phyloP scores from a whole-genome alignment of 495 filamentous ascomycete genomes.

The Aspergillus saccharolyticus region DNA sequence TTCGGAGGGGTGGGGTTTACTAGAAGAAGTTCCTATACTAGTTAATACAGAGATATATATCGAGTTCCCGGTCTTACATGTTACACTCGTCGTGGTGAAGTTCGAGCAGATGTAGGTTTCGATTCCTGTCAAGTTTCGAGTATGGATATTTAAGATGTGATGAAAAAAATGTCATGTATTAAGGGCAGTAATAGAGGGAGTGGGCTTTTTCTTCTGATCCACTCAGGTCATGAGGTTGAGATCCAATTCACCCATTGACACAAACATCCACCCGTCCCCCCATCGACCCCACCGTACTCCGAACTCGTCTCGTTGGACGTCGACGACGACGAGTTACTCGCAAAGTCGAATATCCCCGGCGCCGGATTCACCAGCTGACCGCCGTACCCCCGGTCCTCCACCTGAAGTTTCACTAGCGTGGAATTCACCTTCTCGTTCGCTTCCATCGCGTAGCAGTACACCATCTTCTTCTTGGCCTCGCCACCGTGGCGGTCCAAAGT shows the following conservation, averaged over 20 bases:
- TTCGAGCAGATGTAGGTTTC: no score
- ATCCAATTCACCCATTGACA: constrained; percentile 23
- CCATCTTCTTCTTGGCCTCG: constrained; percentile 52
- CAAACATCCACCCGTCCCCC: constrained; percentile 18
- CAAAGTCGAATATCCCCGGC: constrained; percentile 39
- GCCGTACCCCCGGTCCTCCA: constrained; percentile 55
- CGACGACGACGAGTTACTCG: constrained; percentile 11
- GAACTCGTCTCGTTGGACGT: constrained; percentile 27
- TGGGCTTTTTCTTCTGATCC: not conserved
- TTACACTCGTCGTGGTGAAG: no score
- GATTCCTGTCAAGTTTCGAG: no score
- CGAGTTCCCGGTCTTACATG: no score
- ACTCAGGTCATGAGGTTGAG: not conserved
- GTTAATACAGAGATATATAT: no score
- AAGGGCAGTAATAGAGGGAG: no score
- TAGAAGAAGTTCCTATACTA: no score
- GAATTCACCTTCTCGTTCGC: constrained; percentile 46
- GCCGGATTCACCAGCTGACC: constrained; percentile 58
- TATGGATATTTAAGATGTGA: no score
- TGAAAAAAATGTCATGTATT: no score
- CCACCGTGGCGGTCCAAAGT: constrained; percentile 80
- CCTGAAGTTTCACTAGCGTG: constrained; percentile 47
- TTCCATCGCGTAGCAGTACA: constrained; percentile 64
- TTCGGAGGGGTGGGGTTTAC: no score
- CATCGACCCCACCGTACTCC: constrained; percentile 17